Conservation (phyloP, 495 filamentous ascomycete species). For the Daldinia concentrica region DNA sequence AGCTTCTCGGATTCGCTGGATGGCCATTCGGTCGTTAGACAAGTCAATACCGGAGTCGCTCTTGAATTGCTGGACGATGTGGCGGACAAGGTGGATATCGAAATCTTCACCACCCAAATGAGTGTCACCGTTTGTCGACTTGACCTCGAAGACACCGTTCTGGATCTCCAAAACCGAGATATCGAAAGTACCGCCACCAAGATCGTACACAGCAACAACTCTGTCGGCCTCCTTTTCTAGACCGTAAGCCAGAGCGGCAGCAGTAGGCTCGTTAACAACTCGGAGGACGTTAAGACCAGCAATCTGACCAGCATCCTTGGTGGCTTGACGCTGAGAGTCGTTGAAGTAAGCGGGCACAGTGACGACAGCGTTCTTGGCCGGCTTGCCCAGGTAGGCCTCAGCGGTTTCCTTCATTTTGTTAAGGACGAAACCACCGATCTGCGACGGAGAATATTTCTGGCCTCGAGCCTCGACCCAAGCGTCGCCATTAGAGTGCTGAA, state of each 20-base stretch:
- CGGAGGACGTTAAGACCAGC: constrained; percentile 94
- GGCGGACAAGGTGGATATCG: constrained; percentile 93
- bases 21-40: constrained; percentile 94
- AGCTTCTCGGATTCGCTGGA: constrained; percentile 98
- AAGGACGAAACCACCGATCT: constrained; percentile 96
- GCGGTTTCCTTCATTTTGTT: constrained; percentile 99
- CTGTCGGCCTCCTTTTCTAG: constrained; percentile 92
- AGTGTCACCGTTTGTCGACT: constrained; percentile 98
- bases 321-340: constrained; percentile 96
- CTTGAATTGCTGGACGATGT: constrained; percentile 96
- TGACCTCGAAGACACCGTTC: constrained; percentile 97
- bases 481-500: constrained; percentile 97
- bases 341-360: constrained; percentile 99
- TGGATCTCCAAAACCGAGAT: constrained; percentile 97
- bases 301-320: constrained; percentile 97
- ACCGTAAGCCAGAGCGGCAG: constrained; percentile 93
- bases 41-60: constrained; percentile 93
- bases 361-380: constrained; percentile 92
- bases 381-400: constrained; percentile 87
- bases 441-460: constrained; percentile 97
- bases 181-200: constrained; percentile 99
- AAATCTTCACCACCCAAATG: constrained; percentile 99
- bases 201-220: constrained; percentile 94
- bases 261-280: constrained; percentile 97
- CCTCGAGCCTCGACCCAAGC: constrained; percentile 97